Conservation (phyloP, 1,284 basidiomycete species). For the Cutaneotrichosporon sp. region DNA sequence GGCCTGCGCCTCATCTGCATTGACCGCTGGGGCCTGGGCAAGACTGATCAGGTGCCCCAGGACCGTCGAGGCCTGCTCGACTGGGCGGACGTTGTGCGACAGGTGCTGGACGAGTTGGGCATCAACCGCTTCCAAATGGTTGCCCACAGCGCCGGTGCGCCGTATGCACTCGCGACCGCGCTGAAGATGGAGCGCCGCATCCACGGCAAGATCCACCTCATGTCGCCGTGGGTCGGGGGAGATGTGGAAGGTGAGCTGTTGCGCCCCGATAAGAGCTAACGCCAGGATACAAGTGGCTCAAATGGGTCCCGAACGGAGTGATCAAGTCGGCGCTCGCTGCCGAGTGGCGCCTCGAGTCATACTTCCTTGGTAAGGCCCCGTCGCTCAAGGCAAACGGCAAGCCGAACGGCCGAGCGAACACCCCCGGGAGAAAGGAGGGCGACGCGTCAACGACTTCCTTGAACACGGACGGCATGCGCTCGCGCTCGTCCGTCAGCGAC, state of each 20-base stretch:
- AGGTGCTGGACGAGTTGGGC: slow-evolving; percentile 77
- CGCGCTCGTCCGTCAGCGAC: slow-evolving; percentile 10
- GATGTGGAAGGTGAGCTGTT: slow-evolving; percentile 70
- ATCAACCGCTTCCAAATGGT: slow-evolving; percentile 83
- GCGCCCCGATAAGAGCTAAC: neutral
- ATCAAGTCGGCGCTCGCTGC: slow-evolving; percentile 94
- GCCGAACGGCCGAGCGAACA: slow-evolving; percentile 1
- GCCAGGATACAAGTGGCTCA: slow-evolving; percentile 91
- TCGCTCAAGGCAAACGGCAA: slow-evolving; percentile 50
- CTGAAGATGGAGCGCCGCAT: slow-evolving; percentile 72
- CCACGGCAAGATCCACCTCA: slow-evolving; percentile 78
- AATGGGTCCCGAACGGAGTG: slow-evolving; percentile 90
- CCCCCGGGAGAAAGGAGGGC: neutral
- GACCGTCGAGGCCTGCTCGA: slow-evolving; percentile 75
- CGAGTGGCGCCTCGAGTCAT: slow-evolving; percentile 94
- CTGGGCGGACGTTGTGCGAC: slow-evolving; percentile 87
- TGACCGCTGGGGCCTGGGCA: slow-evolving; percentile 94
- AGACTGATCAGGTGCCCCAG: slow-evolving; percentile 69
- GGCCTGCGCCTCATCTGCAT: slow-evolving; percentile 88
- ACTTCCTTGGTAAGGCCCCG: slow-evolving; percentile 94
- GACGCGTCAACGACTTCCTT: slow-evolving; percentile 16
- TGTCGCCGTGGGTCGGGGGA: slow-evolving; percentile 96
- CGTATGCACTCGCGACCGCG: slow-evolving; percentile 87
- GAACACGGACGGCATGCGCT: slow-evolving; percentile 14
- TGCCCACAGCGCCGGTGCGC: slow-evolving; percentile 95